Base-by-base conservation (phyloP, 108 stramenopile species). In the Craspedostauros australis region DNA sequence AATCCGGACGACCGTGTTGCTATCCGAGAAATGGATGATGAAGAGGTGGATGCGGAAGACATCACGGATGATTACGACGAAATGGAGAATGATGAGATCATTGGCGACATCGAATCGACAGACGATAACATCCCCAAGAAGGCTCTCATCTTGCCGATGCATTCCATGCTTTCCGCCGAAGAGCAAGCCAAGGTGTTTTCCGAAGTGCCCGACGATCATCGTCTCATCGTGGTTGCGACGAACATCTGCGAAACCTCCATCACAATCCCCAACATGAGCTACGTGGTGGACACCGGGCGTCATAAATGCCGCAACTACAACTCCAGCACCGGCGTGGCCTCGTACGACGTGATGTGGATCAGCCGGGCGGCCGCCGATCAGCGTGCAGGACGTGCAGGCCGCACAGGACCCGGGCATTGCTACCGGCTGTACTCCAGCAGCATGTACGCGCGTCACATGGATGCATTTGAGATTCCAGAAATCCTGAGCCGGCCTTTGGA, bases 251-350 rank as follows among this genome's bases (percentile, higher is more conserved):
- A 99, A 76, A 99, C 98, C 0, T 77, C 72, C 46, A 63, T 95
- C 25, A 94, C 93, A 24, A 78, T 74, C 42, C 82, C 84, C 25
- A 82, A 82, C 29, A 80, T 88, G 46, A 72, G 77, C 15, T 98
- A 99, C 52, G 98, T 99, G 12, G 97, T 99, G n/a, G 98, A 99
- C 62, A 85, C 82, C 32, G 98, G 98, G 5, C 64, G 97, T 30
- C 80, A 86, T 54, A 99, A 99, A 73, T 88, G 88, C 57, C 69
- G 91, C 19, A 92, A 91, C 42, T 85, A 84, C 46, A 73, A 86
- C 50, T 68, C 77, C 20, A 67, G 74, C 9, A 88, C 84, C 36
- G 96, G 96, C 21, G 84, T 95, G 39, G 76, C 91, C 1, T 79
- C 74, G 1, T 95, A 87, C 54, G 94, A 96, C 57, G 75, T 96